These are phyloP conservation scores for Lenzites betulinus DNA, from an alignment of 768 basidiomycete species.

Conservation along the genomic window DNA sequence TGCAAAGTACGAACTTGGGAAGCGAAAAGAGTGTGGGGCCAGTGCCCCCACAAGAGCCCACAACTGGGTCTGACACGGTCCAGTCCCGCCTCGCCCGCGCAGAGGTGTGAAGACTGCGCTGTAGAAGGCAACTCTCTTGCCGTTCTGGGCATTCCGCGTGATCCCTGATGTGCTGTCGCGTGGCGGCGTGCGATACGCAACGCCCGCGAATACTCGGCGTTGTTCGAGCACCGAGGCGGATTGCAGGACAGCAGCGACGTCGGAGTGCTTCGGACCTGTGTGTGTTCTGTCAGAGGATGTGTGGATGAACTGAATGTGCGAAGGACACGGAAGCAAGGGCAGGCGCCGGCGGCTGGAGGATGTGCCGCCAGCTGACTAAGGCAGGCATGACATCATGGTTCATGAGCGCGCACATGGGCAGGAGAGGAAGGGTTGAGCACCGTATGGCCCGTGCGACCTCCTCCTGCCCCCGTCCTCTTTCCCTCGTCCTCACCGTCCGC, in stretches of 20 bases:
- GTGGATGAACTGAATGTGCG: no score
- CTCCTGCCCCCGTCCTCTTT: not conserved
- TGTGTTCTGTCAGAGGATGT: no score
- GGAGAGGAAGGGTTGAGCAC: not conserved
- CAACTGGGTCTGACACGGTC: not conserved
- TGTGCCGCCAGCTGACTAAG: not conserved
- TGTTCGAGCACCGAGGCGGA: no score
- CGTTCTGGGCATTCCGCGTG: no score
- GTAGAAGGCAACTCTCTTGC: slow-evolving; percentile 6
- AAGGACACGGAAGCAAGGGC: no score
- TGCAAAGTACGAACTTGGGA: not conserved
- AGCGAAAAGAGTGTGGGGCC: not conserved
- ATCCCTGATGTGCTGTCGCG: no score
- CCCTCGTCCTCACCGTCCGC: slow-evolving; percentile 7
- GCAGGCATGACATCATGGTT: slow-evolving; percentile 4
- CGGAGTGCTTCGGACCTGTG: no score
- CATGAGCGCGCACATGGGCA: not conserved
- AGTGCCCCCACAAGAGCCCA: slow-evolving; percentile 7
- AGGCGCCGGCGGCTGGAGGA: not conserved
- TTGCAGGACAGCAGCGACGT: no score
- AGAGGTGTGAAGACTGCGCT: slow-evolving; percentile 4
- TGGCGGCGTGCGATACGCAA: no score
- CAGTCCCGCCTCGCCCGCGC: not conserved
- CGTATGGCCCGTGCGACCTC: not conserved
- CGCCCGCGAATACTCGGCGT: no score